Evolutionary conservation across 2,329 filamentous ascomycete genomes (phyloP).

Genomic region (Penicillium sp.): DNA sequence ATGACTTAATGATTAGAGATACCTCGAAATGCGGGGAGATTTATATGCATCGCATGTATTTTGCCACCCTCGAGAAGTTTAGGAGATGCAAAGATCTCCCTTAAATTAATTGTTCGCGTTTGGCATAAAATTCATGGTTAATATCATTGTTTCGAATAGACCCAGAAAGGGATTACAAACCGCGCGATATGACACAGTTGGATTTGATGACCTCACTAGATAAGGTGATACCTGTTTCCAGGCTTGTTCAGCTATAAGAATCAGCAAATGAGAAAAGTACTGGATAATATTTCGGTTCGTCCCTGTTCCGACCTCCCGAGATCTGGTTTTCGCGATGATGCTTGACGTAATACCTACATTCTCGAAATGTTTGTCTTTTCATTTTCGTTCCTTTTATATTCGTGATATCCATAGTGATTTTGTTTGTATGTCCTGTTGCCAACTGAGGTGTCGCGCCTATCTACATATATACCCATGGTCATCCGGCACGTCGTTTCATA

Average conservation of each 20-base stretch:
- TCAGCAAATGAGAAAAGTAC: not conserved
- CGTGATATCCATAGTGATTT: not conserved
- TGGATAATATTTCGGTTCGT: not conserved
- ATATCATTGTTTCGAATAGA: not conserved
- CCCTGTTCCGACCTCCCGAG: constrained; percentile 14
- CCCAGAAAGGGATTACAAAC: not conserved
- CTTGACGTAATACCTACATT: constrained; percentile 21
- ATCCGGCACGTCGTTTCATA: not conserved
- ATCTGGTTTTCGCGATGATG: constrained; percentile 4
- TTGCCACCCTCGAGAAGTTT: rapidly evolving
- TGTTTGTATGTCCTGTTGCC: not conserved
- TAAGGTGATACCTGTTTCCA: not conserved
- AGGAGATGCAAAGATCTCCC: not conserved
- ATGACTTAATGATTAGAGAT: constrained; percentile 20
- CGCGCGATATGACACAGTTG: not conserved
- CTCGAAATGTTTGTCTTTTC: not conserved
- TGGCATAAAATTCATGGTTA: not conserved
- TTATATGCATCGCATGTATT: not conserved
- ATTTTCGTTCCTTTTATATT: not conserved
- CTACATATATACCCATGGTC: not conserved
- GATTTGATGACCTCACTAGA: not conserved
- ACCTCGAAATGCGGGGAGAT: not conserved
- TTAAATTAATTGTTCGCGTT: not conserved
- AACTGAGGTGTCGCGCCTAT: not conserved
- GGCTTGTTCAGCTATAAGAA: not conserved